Conservation (phyloP, 2,329 filamentous ascomycete genomes). For the Fusarium stilboides region DNA sequence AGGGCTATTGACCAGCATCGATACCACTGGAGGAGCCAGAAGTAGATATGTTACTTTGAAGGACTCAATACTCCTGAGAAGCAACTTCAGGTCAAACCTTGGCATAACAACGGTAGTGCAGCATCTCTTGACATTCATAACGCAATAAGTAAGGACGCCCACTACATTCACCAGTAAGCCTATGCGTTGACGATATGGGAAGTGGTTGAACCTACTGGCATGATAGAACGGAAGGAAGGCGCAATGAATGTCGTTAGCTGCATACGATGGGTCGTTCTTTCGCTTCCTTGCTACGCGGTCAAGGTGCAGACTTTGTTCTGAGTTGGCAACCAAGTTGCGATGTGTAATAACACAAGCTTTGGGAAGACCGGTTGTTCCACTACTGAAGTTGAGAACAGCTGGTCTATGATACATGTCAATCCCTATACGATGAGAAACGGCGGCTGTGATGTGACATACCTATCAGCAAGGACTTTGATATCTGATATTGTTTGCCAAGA, state of each 20-base stretch:
- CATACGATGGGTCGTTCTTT: neutral
- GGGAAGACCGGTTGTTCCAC: constrained; percentile 8
- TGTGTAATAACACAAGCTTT: constrained; percentile 15
- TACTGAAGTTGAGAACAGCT: constrained; percentile 19
- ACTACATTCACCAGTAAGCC: neutral
- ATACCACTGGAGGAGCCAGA: constrained; percentile 13
- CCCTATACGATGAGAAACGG: fast-evolving
- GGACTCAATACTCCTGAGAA: neutral
- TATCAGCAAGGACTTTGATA: neutral
- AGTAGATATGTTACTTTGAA: constrained; percentile 6
- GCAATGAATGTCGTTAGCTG: constrained; percentile 3
- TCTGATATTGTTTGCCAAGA: constrained; percentile 10
- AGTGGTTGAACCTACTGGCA: constrained; percentile 4
- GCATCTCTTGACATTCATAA: constrained; percentile 4
- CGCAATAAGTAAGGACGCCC: constrained; percentile 3
- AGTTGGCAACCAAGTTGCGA: constrained; percentile 20
- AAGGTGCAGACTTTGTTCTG: constrained; percentile 15
- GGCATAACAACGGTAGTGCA: constrained; percentile 15
- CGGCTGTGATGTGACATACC: neutral
- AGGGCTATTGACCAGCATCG: constrained; percentile 6
- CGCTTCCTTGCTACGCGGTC: neutral
- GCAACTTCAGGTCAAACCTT: neutral
- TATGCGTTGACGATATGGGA: too few species aligned
- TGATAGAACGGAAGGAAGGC: constrained; percentile 20
- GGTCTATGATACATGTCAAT: neutral